Conservation (phyloP, 2,329 filamentous ascomycete genomes). For the Trichoderma gracile region DNA sequence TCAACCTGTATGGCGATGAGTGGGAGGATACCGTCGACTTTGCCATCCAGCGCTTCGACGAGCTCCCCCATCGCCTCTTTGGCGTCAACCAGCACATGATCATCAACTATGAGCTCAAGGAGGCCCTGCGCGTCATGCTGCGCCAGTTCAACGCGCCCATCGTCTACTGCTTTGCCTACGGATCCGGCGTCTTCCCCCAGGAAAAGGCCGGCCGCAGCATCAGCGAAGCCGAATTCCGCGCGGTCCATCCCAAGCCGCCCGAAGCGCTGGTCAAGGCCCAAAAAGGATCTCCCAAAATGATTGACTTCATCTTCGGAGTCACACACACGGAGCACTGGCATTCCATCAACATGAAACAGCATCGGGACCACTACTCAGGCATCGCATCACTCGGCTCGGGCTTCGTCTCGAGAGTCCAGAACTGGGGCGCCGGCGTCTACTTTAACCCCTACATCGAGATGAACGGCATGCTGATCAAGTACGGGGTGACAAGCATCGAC, state of each 20-base stretch:
- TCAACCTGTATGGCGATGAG: constrained; percentile 43
- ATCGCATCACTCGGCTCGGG: constrained; percentile 82
- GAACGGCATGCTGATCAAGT: constrained; percentile 96
- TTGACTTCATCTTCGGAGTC: constrained; percentile 97
- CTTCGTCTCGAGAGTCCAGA: constrained; percentile 80
- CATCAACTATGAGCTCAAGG: constrained; percentile 94
- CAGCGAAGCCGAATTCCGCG: constrained; percentile 57
- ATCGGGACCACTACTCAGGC: constrained; percentile 89
- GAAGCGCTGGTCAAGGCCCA: constrained; percentile 81
- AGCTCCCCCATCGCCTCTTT: constrained; percentile 59
- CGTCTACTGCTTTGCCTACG: constrained; percentile 95
- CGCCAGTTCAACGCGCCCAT: constrained; percentile 93
- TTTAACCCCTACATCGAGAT: constrained; percentile 96
- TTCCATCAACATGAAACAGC: constrained; percentile 83
- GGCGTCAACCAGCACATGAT: constrained; percentile 96
- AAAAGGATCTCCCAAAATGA: constrained; percentile 88
- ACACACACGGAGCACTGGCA: constrained; percentile 97
- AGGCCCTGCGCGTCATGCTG: constrained; percentile 80
- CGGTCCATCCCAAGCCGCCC: constrained; percentile 80
- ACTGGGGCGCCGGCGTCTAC: constrained; percentile 93
- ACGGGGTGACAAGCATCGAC: constrained; percentile 92
- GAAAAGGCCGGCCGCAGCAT: constrained; percentile 53
- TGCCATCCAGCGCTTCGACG: constrained; percentile 47
- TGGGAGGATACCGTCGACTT: constrained; percentile 48
- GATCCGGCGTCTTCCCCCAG: constrained; percentile 94